Base-by-base conservation (phyloP, 1,139 yeast genomes). In the Debaryomycetaceae sp. region DNA sequence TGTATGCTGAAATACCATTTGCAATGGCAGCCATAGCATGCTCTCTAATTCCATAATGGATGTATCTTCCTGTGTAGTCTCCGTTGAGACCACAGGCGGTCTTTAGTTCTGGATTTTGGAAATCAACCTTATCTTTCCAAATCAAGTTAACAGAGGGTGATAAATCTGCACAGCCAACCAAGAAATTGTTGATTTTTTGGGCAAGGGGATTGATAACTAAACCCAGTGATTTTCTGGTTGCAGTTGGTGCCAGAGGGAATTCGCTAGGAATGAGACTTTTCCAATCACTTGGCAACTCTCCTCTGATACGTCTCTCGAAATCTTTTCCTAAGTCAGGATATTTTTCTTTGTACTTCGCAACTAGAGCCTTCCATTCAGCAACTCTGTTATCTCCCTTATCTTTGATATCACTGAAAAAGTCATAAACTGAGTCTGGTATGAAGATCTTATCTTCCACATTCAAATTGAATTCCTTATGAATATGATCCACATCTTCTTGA, bases 21-120 rank as follows among this genome's bases (percentile, higher is more conserved):
- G 68, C 53, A 41, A 65, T 52, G 1, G 64, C 56, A n/a, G 56
- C 60, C 70, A 65, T 65, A 5, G 65, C 66, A 42, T 61, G 67
- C 45, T 65, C 70, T 36, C 70, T 50, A 22, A 65, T 50, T 33
- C 70, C 70, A 43, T 53, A 64, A 36, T 61, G 61, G 19, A 63
- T 50, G 38, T 58, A 59, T 34, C 66, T 43, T 6, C 68, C 66
- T 6, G 49, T 18, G 36, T 56, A 58, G 40, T 55, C 51, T 26
- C 65, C 64, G 28, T 50, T 47, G 24, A 54, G 45, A 11, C 63
- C 64, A 49, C 63, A 58, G 6, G 41, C 30, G 5, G 59, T 47
- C 18, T 48, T 42, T 18, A 49, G 36, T 7, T 33, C 37, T 15
- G 64, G 64, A 37, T 51, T 55, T 39, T 58, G 63, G 50, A 59